phyloP scores from a whole-genome alignment of 495 filamentous ascomycete genomes.

The Aspergillus ellipticus region DNA sequence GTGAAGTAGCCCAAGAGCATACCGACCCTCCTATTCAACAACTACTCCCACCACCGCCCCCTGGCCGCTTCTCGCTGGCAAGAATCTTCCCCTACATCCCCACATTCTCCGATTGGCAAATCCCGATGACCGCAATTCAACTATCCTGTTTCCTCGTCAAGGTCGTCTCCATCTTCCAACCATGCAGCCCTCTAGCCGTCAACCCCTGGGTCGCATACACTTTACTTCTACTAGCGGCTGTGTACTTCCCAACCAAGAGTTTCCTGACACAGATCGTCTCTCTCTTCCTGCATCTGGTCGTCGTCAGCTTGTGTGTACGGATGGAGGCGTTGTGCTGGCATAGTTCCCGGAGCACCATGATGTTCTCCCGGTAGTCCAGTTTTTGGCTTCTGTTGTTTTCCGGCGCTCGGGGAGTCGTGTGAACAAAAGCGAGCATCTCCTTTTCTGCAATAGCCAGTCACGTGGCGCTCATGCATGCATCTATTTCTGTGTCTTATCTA shows the following conservation, averaged over 20 bases:
- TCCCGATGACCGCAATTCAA: slow-evolving; percentile 31
- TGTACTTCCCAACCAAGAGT: slow-evolving; percentile 42
- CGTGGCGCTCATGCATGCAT: too few species aligned
- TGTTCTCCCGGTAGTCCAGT: not conserved
- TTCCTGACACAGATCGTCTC: slow-evolving; percentile 24
- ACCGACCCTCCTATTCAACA: slow-evolving; percentile 46
- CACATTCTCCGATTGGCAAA: slow-evolving; percentile 12
- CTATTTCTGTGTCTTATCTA: too few species aligned
- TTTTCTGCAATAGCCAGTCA: too few species aligned
- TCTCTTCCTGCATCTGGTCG: slow-evolving; percentile 27
- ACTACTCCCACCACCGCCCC: slow-evolving; percentile 54
- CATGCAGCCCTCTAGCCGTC: slow-evolving; percentile 59
- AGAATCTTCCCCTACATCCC: slow-evolving; percentile 20
- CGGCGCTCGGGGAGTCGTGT: too few species aligned
- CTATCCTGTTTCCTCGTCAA: slow-evolving; percentile 54
- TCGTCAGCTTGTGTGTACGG: slow-evolving; percentile 30
- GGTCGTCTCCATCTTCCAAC: slow-evolving; percentile 47
- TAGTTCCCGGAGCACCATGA: slow-evolving; percentile 1
- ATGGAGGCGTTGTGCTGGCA: slow-evolving; percentile 37
- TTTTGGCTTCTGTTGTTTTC: not conserved
- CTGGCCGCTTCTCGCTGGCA: slow-evolving; percentile 27
- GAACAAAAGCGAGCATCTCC: too few species aligned
- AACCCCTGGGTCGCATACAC: slow-evolving; percentile 59
- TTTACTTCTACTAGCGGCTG: slow-evolving; percentile 53
- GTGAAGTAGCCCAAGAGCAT: slow-evolving; percentile 25